Evolutionary conservation across 1,284 basidiomycete species (phyloP).

Genomic region (Rhizoctonia solani): DNA sequence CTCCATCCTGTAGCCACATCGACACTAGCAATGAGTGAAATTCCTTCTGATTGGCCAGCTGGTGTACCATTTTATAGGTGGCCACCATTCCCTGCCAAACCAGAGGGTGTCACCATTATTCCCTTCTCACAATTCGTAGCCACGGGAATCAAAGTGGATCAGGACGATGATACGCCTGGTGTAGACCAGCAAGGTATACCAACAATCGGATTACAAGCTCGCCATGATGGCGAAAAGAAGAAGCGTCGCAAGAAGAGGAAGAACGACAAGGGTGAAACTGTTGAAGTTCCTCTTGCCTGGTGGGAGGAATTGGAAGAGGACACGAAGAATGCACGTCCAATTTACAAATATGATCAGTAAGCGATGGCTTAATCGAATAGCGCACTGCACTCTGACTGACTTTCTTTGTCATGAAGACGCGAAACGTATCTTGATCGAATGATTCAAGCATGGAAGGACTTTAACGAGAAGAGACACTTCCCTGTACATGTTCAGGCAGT

Average conservation of each 20-base stretch:
- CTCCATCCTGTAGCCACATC: background rate
- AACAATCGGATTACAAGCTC: constrained; percentile 9
- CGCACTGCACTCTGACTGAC: background rate
- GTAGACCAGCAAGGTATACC: constrained; percentile 9
- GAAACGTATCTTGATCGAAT: constrained; percentile 26
- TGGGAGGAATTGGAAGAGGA: constrained; percentile 30
- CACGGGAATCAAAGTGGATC: constrained; percentile 21
- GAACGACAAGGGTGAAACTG: constrained; percentile 6
- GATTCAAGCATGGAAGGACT: constrained; percentile 21
- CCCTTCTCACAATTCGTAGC: constrained; percentile 33
- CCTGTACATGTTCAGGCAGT: constrained; percentile 12
- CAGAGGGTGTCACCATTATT: constrained; percentile 18
- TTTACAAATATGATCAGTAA: constrained; percentile 26
- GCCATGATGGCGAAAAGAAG: constrained; percentile 30
- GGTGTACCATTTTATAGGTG: constrained; percentile 21
- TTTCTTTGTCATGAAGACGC: background rate
- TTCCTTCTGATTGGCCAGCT: constrained; percentile 7
- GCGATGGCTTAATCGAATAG: background rate
- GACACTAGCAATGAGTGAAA: background rate
- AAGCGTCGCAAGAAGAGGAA: constrained; percentile 29
- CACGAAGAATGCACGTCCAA: background rate
- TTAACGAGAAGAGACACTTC: constrained; percentile 27
- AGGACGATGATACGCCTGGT: constrained; percentile 14
- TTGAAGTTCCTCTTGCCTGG: constrained; percentile 25
- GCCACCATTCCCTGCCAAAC: constrained; percentile 29